These are phyloP conservation scores for Thymus mandschuricus DNA, from an alignment of 257 asterid genomes.

Conservation along the genomic window DNA sequence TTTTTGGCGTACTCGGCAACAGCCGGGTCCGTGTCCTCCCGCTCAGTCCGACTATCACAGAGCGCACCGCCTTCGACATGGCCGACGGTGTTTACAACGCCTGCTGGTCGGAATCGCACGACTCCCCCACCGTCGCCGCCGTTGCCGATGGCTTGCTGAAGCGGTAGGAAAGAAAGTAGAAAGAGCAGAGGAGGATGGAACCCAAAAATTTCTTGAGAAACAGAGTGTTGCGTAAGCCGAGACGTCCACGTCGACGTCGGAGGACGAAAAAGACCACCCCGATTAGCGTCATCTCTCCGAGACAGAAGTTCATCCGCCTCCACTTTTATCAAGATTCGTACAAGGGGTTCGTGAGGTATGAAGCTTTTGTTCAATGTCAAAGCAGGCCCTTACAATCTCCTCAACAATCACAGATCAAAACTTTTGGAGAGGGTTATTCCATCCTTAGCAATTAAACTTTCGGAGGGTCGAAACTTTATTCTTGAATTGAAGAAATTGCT, in stretches of 20 bases:
- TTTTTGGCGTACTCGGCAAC: conserved; percentile 95
- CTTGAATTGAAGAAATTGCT: too few relatives aligned
- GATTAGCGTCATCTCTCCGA: conserved; percentile 14
- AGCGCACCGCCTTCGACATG: conserved; percentile 79
- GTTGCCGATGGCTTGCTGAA: conserved; percentile 91
- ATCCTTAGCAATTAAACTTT: too few relatives aligned
- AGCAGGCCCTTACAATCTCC: conserved; percentile 47
- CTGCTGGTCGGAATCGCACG: conserved; percentile 98
- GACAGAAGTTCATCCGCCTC: conserved; percentile 54
- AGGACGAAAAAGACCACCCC: too few relatives aligned
- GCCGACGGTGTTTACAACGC: conserved; percentile 94
- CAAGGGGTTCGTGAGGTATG: conserved; percentile 37
- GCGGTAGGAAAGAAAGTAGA: not conserved
- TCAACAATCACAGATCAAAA: conserved; percentile 38
- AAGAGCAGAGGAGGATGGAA: too few relatives aligned
- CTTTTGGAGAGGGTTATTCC: too few relatives aligned
- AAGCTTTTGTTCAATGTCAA: conserved; percentile 44
- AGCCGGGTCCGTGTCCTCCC: conserved; percentile 93
- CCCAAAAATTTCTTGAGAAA: too few relatives aligned
- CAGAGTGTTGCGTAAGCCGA: too few relatives aligned
- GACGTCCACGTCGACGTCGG: too few relatives aligned
- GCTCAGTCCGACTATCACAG: conserved; percentile 67
- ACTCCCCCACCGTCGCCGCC: conserved; percentile 81
- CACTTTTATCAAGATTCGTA: conserved; percentile 47
- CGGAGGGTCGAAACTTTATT: too few relatives aligned